Base-by-base conservation (phyloP, 495 filamentous ascomycete species). In the Lentithecium fluviatile region DNA sequence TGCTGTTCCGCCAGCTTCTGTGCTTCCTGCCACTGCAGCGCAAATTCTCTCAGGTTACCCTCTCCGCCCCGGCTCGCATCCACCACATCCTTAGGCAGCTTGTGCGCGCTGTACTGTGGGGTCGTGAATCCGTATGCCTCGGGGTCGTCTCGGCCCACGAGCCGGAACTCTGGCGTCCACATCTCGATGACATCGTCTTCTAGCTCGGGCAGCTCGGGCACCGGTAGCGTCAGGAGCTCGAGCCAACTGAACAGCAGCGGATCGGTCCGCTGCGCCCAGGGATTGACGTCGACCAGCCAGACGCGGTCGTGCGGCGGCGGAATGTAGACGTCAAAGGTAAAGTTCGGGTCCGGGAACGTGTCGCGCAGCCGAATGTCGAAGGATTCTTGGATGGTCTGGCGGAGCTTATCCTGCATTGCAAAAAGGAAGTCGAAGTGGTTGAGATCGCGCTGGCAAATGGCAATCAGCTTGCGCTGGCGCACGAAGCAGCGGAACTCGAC, bases 401-500 rank as follows among this genome's bases (percentile, higher is more conserved):
- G 71, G 29, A 97, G 78, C 50, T 83, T 76, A 1, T 82, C 74
- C 11, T 83, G 78, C 73, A 97, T 80, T 0, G 72, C 69, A 52
- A 82, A 79, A 0, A 97, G 78, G 70, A 96, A 97, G 24, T 87
- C 83, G 74, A 89, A 97, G 75, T 93, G 82, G 69, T 95, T 95
- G 12, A 89, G 81, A 67, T 97, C 95, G 0, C 94, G 85, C 75
- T 97, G 94, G 24, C 85, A 88, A 52, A 96, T 85, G 65, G 85
- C 92, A 8, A 99, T 78, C 2, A 99, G 76, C 24, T 80, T 82
- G 2, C 89, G 78, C 20, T 86, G 76, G 55, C 91, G 88, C 26
- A 96, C 95, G 70, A 97, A 99, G 70, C 89, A 95, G 17, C 94
- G 85, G 76, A 97, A 97, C 68, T 99, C 94, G 64, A 96, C 82